Conservation (phyloP, 352 stramenopile genomes). For the Phytophthora chlamydospora region DNA sequence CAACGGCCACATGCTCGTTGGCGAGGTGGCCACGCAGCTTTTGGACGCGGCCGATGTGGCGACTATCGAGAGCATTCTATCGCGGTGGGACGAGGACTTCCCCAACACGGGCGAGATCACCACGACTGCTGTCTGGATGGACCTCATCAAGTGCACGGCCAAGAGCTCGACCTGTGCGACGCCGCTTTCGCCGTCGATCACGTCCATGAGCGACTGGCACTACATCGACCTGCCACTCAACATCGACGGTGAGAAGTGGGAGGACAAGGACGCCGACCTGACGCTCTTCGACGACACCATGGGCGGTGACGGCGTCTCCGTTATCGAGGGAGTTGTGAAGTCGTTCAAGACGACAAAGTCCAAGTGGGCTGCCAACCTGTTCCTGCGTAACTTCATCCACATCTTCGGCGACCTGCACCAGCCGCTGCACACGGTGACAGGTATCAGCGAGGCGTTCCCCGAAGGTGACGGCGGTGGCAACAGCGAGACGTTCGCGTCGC, state of each 20-base stretch:
- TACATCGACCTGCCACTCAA: slow-evolving; percentile 71
- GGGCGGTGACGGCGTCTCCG: slow-evolving; percentile 48
- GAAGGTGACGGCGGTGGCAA: slow-evolving; percentile 65
- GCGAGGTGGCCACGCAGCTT: slow-evolving; percentile 57
- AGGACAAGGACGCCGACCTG: slow-evolving; percentile 47
- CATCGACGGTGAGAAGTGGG: slow-evolving; percentile 48
- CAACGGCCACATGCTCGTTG: slow-evolving; percentile 70
- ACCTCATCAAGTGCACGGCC: slow-evolving; percentile 66
- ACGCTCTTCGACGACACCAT: slow-evolving; percentile 58
- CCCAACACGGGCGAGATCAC: slow-evolving; percentile 58
- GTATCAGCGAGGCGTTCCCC: slow-evolving; percentile 52
- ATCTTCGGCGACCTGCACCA: slow-evolving; percentile 72
- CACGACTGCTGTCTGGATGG: slow-evolving; percentile 58
- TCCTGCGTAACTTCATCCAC: slow-evolving; percentile 75
- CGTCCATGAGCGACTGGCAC: slow-evolving; percentile 67
- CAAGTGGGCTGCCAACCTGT: slow-evolving; percentile 63
- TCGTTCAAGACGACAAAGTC: slow-evolving; percentile 70
- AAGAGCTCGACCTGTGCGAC: slow-evolving; percentile 44
- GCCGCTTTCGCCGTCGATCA: slow-evolving; percentile 44
- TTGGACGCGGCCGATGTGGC: slow-evolving; percentile 47
- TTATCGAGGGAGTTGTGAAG: slow-evolving; percentile 54
- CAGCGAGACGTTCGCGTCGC: slow-evolving; percentile 53
- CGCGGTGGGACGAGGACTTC: slow-evolving; percentile 57
- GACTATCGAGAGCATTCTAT: slow-evolving; percentile 57
- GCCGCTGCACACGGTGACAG: slow-evolving; percentile 58